Conservation (phyloP, 1,139 yeast species). For the Debaryomyces singareniensis region DNA sequence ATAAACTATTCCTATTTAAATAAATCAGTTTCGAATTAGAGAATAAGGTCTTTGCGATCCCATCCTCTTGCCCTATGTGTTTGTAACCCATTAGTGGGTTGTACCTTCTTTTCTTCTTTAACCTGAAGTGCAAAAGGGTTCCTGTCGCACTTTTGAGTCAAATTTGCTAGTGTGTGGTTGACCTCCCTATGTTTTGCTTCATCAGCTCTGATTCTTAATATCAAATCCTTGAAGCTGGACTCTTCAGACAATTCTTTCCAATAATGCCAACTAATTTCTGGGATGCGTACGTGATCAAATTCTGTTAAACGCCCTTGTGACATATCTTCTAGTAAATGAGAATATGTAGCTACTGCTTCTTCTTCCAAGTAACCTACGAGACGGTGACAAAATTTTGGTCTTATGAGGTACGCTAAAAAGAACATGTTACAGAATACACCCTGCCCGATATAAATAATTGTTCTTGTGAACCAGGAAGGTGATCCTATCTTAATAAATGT, state of each 20-base stretch:
- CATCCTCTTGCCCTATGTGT: conserved; percentile 50
- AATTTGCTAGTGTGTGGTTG: conserved; percentile 69
- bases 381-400: conserved; percentile 65
- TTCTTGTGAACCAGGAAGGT: conserved; percentile 56
- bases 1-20: conserved; percentile 1
- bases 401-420: conserved; percentile 52
- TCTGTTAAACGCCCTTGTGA: conserved; percentile 46
- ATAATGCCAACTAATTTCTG: conserved; percentile 56
- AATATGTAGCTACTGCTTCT: conserved; percentile 69
- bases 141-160: conserved; percentile 47
- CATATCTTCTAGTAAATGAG: conserved; percentile 50
- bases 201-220: conserved; percentile 53
- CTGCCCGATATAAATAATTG: conserved; percentile 58
- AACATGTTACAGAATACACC: conserved; percentile 67
- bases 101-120: conserved; percentile 33
- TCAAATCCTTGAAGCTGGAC: conserved; percentile 54
- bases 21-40: conserved; percentile 4
- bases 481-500: conserved; percentile 62
- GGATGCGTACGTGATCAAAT: conserved; percentile 39
- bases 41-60: conserved; percentile 51
- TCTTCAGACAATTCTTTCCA: conserved; percentile 49
- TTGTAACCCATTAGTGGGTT: conserved; percentile 50
- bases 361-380: conserved; percentile 78
- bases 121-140: conserved; percentile 61
- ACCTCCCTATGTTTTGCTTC: conserved; percentile 76